A percentile compares a stretch with the other conserved stretches of the same genome.
Evolutionary conservation across 2,329 filamentous ascomycete species (phyloP).

Genomic region (Aspergillus sp.): DNA sequence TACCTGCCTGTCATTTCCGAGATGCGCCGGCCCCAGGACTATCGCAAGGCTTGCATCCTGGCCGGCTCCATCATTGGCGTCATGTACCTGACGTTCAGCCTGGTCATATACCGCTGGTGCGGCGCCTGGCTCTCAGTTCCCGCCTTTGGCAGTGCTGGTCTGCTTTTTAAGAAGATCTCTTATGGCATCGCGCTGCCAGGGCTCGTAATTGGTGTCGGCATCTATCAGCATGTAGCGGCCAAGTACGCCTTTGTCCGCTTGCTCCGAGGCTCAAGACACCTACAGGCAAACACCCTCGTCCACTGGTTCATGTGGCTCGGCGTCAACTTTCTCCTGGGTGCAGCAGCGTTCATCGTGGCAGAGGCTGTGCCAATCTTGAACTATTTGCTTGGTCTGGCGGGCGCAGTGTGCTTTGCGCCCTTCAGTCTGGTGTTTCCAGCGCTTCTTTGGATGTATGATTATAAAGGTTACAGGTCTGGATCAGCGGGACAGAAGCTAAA

Average conservation of each 20-base stretch:
- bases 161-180: constrained; percentile 59
- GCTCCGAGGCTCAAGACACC: constrained; percentile 52
- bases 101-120: constrained; percentile 63
- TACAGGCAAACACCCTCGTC: constrained; percentile 51
- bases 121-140: constrained; percentile 54
- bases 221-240: constrained; percentile 48
- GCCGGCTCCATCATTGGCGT: constrained; percentile 59
- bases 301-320: constrained; percentile 56
- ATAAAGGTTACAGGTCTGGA: constrained; percentile 40
- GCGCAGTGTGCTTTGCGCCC: constrained; percentile 53
- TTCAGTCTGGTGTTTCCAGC: constrained; percentile 51
- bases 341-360: constrained; percentile 52
- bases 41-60: constrained; percentile 36
- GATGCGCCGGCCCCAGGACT: constrained; percentile 55
- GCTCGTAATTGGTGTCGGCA: constrained; percentile 50
- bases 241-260: constrained; percentile 60
- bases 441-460: constrained; percentile 54
- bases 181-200: constrained; percentile 61
- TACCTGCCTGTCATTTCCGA: constrained; percentile 66
- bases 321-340: constrained; percentile 43
- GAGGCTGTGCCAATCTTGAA: constrained; percentile 58
- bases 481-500: constrained; percentile 32
- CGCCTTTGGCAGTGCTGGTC: constrained; percentile 49
- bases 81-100: constrained; percentile 58
- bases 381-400: constrained; percentile 50